These are phyloP conservation scores for Gastrolobium bilobum DNA, from an alignment of 306 rosid species.

Conservation along the genomic window DNA sequence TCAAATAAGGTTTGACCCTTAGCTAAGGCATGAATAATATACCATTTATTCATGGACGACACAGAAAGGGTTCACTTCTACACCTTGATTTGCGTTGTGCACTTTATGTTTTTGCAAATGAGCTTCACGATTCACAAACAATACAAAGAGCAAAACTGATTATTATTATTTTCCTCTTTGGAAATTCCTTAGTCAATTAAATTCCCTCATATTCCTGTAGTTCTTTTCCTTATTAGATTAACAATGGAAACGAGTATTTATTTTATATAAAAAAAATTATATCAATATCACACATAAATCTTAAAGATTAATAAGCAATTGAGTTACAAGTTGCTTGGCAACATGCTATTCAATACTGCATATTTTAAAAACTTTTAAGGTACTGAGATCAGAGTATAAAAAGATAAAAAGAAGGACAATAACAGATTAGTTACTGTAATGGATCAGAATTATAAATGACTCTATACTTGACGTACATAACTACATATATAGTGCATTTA, in stretches of 20 bases:
- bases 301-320: neutral
- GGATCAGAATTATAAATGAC: conserved; percentile 47
- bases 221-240: neutral
- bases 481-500: conserved; percentile 18
- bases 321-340: neutral
- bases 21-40: neutral
- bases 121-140: neutral
- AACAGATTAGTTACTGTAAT: conserved; percentile 30
- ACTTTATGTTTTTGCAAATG: neutral
- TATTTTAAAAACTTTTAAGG: neutral
- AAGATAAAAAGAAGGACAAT: neutral
- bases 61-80: conserved; percentile 19
- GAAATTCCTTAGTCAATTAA: no score
- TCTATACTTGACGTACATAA: neutral
- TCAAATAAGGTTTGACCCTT: conserved; percentile 21
- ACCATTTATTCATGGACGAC: neutral
- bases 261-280: neutral
- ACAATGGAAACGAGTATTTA: neutral
- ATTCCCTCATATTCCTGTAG: no score
- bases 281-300: conserved; percentile 8
- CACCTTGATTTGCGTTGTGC: conserved; percentile 10
- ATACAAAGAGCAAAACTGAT: no score
- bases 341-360: neutral
- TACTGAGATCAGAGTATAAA: neutral
- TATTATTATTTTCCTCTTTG: no score